Evolutionary conservation across 2,329 filamentous ascomycete species (phyloP), one percentile per base, ranked within the genome.

Genomic region (Juglanconis sp.): DNA sequence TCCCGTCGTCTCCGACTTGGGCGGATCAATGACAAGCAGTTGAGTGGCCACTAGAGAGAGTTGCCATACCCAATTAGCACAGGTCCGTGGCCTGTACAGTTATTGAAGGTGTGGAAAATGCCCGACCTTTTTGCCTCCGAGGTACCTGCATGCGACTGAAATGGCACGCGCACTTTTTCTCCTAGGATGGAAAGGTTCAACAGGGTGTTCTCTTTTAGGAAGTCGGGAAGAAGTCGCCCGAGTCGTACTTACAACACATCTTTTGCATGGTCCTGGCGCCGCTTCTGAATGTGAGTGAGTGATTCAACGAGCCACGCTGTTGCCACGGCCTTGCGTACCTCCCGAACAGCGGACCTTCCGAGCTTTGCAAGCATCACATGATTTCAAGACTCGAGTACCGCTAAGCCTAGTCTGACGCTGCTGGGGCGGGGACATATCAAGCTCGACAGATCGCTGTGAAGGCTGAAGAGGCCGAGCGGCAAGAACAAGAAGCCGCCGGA

Each of bases 341-440:
- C 24, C 24, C 24, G 70, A 68, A 63, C 74, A 77, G 55, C 74
- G 72, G 24, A 77, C 74, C 64, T 77, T 77, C 46, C 75, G 72
- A n/a, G 65, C 60, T 64, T 76, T 75, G 66, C 75, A 77, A 46
- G 69, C 66, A 64, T 76, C 73, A 65, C 75, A 77, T 35, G 48
- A 30, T 17, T 50, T 50, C 11, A 50, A 32, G 31, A 50, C 48
- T 34, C 48, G 48, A n/a, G 48, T 50, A 32, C 48, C 11, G 9
- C 48, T 50, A 11, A 50, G n/a, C 7, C 48, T 50, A 5, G 31
- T 50, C 31, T 35, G 9, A 6, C 10, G 31, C 31, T 50, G 48
- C 48, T 35, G 31, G 5, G 48, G 31, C 48, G 9, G 48, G 6
- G 48, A n/a, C 48, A 50, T 50, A 35, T 50, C 15, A 17, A 13